Evolutionary conservation across 73 alveolate species (phyloP).

Genomic region (Stentor roeselii): DNA sequence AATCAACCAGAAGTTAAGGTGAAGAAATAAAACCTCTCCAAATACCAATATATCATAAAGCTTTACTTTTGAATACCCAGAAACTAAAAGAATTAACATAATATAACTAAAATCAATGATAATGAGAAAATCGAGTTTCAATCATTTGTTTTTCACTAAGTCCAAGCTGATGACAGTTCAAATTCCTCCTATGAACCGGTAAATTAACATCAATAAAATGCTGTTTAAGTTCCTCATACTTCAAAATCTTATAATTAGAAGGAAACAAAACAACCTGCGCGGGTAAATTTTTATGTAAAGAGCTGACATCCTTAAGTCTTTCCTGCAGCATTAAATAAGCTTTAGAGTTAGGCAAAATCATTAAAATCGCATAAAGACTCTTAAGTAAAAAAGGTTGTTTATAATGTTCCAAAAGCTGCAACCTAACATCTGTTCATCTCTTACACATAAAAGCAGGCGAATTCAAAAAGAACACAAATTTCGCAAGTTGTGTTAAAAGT

Average conservation of each 20-base stretch:
- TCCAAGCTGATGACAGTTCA: too few relatives aligned
- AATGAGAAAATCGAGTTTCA: too few relatives aligned
- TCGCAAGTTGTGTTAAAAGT: constrained; percentile 18
- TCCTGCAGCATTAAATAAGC: background rate
- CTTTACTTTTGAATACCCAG: too few relatives aligned
- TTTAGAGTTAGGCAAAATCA: constrained; percentile 14
- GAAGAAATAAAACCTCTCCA: too few relatives aligned
- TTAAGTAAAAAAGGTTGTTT: constrained; percentile 24
- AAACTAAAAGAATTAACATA: too few relatives aligned
- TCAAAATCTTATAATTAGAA: background rate
- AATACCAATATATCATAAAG: too few relatives aligned
- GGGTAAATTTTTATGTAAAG: constrained; percentile 8
- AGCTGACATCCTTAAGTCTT: background rate
- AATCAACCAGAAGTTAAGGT: too few relatives aligned
- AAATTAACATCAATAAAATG: background rate
- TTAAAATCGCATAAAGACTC: constrained; percentile 22
- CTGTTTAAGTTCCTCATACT: background rate
- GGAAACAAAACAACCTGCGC: background rate
- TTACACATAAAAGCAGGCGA: constrained; percentile 7
- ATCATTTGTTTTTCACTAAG: too few relatives aligned
- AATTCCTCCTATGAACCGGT: constrained; percentile 19
- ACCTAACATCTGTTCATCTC: constrained; percentile 1
- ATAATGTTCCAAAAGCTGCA: constrained; percentile 18
- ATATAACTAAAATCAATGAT: too few relatives aligned
- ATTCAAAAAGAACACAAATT: background rate